Evolutionary conservation across 352 stramenopile genomes (phyloP), one percentile per base, ranked within the genome.

Genomic region (Phytophthora constricta): DNA sequence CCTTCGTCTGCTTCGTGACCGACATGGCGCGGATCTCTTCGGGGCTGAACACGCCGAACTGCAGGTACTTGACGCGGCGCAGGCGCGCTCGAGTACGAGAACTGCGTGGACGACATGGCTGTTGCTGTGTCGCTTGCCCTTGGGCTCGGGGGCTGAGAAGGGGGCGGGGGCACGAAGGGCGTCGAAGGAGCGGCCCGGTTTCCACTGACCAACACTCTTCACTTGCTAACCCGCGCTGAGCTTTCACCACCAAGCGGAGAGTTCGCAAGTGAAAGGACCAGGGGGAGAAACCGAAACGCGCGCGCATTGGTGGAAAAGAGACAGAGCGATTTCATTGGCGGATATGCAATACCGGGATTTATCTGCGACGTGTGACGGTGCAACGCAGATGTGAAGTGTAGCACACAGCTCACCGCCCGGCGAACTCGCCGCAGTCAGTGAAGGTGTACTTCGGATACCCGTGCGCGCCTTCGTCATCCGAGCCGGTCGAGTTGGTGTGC

Each of bases 11-110:
- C 70, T 99, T 98, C 1, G 96, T 98, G 13, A 99, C 97, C 25
- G 89, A 98, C 89, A 98, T 98, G 78, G 97, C 93, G 54, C 93
- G 91, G 80, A 99, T 93, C 80, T 99, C 97, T 58, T 99, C 97
- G 4, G 98, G 98, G 72, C 96, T 98, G 62, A 99, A 97, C 46
- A 99, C 93, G 56, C 97, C 96, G 74, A 99, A 99, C 81, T 99
- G 97, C 16, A 99, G 83, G 82, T 98, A 98, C 80, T 99, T 98
- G 73, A 99, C 95, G 34, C 94, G 86, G 53, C 96, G 88, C 68
- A 99, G 75, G 20, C 95, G 95, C 96, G 48, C 89, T 91, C 57
- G 94, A 99, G 82, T 98, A 98, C 69, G 96, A 98, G 80, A 99
- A 99, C 76, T 95, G 87, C 58, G 87, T 88, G 33, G 87, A 93